These are phyloP conservation scores for Silene coronaria DNA, from an alignment of 179 eudicot genomes.

Conservation along the genomic window DNA sequence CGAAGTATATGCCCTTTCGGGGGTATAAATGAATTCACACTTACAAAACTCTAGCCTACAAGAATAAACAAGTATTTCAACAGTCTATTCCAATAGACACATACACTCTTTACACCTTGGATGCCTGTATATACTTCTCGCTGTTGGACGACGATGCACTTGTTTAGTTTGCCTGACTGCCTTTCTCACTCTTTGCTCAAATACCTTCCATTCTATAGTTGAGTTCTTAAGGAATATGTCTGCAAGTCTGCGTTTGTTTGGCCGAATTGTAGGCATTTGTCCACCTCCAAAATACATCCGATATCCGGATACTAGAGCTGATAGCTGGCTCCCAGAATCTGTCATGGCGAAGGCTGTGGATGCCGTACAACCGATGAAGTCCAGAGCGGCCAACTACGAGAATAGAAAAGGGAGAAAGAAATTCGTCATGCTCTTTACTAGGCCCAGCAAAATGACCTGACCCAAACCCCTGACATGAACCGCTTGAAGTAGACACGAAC, in stretches of 20 bases:
- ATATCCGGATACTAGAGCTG: conserved; percentile 81
- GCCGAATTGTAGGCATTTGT: conserved; percentile 80
- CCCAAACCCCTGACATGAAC: too few species aligned
- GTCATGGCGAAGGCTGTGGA: conserved; percentile 92
- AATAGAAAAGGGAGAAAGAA: conserved; percentile 5
- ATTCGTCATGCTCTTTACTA: neutral
- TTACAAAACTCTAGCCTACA: conserved; percentile 12
- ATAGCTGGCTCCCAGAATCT: conserved; percentile 93
- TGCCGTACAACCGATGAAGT: conserved; percentile 88
- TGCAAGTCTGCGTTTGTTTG: conserved; percentile 92
- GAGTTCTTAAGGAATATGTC: conserved; percentile 76
- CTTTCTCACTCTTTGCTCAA: conserved; percentile 82
- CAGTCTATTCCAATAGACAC: conserved; percentile 45
- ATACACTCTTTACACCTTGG: conserved; percentile 88
- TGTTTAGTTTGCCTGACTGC: conserved; percentile 85
- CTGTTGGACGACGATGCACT: conserved; percentile 69
- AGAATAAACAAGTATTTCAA: conserved; percentile 3
- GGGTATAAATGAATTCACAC: conserved; percentile 12
- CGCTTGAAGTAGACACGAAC: too few species aligned
- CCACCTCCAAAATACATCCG: conserved; percentile 91
- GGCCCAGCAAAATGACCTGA: too few species aligned
- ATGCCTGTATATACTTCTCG: conserved; percentile 87
- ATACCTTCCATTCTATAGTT: conserved; percentile 86
- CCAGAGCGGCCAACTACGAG: conserved; percentile 85
- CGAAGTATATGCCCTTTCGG: conserved; percentile 4